Conservation (phyloP, 768 basidiomycete species). For the Hericium rajendrae region DNA sequence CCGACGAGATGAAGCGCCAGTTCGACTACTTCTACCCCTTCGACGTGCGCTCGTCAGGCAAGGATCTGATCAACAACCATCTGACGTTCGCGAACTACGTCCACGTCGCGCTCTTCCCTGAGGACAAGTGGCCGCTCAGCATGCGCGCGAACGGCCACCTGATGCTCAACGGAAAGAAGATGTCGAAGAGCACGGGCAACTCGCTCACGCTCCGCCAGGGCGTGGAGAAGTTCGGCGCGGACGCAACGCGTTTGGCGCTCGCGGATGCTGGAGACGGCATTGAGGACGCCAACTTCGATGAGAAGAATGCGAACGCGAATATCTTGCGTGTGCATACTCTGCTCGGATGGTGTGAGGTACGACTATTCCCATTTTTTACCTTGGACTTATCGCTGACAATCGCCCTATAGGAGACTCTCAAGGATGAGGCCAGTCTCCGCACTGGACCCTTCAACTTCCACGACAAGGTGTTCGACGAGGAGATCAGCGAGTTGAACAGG, state of each 20-base stretch:
- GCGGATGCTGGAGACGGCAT: slow-evolving; percentile 97
- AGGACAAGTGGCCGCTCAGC: slow-evolving; percentile 82
- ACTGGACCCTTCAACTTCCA: slow-evolving; percentile 72
- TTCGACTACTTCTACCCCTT: slow-evolving; percentile 98
- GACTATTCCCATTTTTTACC: slow-evolving; percentile 13
- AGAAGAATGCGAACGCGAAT: slow-evolving; percentile 94
- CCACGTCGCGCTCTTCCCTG: slow-evolving; percentile 88
- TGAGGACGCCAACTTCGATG: slow-evolving; percentile 99
- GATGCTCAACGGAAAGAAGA: slow-evolving; percentile 97
- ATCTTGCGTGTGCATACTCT: slow-evolving; percentile 90
- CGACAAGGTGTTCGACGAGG: slow-evolving; percentile 85
- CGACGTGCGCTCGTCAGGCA: slow-evolving; percentile 95
- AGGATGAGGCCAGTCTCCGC: slow-evolving; percentile 61
- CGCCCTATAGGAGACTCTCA: slow-evolving; percentile 61
- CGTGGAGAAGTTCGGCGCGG: slow-evolving; percentile 92
- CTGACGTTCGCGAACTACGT: slow-evolving; percentile 90
- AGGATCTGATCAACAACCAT: slow-evolving; percentile 94
- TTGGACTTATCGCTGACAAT: neutral
- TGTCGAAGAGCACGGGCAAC: slow-evolving; percentile 97
- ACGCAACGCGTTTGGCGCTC: slow-evolving; percentile 83
- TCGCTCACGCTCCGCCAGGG: slow-evolving; percentile 84
- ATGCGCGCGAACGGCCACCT: slow-evolving; percentile 96
- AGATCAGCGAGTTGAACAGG: slow-evolving; percentile 80
- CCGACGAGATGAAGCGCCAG: slow-evolving; percentile 77
- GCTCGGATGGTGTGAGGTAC: slow-evolving; percentile 84